phyloP scores from a whole-genome alignment of 2,329 filamentous ascomycete species.

The Pseudogymnoascus sp. region DNA sequence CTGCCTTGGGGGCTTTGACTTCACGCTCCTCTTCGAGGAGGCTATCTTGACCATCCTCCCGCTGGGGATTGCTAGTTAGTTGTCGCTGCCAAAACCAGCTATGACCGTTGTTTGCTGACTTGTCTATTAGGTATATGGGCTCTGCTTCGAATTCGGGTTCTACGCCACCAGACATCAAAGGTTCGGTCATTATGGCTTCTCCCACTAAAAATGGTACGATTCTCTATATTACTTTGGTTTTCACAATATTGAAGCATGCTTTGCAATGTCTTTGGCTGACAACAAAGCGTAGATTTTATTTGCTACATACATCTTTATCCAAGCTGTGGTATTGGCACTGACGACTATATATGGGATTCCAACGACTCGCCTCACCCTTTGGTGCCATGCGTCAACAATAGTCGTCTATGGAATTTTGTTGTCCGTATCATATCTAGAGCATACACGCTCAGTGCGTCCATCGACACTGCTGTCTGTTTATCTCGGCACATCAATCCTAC shows the following conservation, averaged over 20 bases:
- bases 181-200: not conserved
- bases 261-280: not conserved
- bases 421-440: slow-evolving; percentile 32
- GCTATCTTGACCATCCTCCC: slow-evolving; percentile 20
- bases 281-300: not conserved
- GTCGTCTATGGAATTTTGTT: not conserved
- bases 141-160: not conserved
- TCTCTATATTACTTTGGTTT: not conserved
- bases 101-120: not conserved
- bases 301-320: not conserved
- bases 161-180: not conserved
- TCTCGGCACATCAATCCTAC: slow-evolving; percentile 37
- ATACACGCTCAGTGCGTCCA: slow-evolving; percentile 34
- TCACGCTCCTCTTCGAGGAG: slow-evolving; percentile 31
- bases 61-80: not conserved
- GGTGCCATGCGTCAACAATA: not conserved
- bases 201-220: not conserved
- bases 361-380: not conserved
- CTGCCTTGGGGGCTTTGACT: slow-evolving; percentile 24
- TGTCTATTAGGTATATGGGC: not conserved
- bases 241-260: not conserved
- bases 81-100: not conserved
- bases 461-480: slow-evolving; percentile 40
- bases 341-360: not conserved
- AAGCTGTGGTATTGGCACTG: not conserved